A percentile compares a stretch with the other conserved stretches of the same genome.
Evolutionary conservation across 176 grass and related monocot species (phyloP).

Genomic region (Zoysia pacifica): DNA sequence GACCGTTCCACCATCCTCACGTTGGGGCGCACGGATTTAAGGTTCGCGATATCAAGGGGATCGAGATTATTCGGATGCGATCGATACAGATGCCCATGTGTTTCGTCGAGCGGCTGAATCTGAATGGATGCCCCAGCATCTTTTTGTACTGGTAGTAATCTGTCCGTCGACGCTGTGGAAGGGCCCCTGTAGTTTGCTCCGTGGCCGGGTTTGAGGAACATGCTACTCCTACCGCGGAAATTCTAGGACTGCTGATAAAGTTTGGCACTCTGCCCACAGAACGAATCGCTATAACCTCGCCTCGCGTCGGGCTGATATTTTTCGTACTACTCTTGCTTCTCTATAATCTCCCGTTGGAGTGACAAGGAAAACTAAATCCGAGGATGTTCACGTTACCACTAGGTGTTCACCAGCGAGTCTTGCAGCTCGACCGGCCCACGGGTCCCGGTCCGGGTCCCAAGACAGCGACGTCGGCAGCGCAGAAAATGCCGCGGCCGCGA

Average conservation of each 20-base stretch:
- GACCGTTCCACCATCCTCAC: neutral
- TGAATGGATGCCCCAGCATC: neutral
- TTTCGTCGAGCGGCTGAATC: neutral
- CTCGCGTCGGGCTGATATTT: neutral
- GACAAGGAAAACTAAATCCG: neutral
- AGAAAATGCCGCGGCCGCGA: neutral
- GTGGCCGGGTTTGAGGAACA: neutral
- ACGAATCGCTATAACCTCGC: too few species aligned
- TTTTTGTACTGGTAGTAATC: too few species aligned
- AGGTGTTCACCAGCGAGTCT: neutral
- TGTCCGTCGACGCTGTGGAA: neutral
- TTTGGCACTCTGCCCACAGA: neutral
- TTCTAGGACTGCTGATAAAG: too few species aligned
- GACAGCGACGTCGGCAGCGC: conserved; percentile 34
- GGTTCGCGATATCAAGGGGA: neutral
- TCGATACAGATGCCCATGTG: conserved; percentile 22
- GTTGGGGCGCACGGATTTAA: neutral
- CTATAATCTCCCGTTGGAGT: too few species aligned
- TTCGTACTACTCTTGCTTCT: too few species aligned
- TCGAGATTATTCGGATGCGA: conserved; percentile 14
- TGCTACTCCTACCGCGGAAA: too few species aligned
- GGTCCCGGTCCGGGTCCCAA: neutral
- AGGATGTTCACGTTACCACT: neutral
- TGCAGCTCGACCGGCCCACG: neutral
- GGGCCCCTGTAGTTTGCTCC: neutral